Evolutionary conservation across 2,329 filamentous ascomycete species (phyloP).

Genomic region (Aspergillus sp.): DNA sequence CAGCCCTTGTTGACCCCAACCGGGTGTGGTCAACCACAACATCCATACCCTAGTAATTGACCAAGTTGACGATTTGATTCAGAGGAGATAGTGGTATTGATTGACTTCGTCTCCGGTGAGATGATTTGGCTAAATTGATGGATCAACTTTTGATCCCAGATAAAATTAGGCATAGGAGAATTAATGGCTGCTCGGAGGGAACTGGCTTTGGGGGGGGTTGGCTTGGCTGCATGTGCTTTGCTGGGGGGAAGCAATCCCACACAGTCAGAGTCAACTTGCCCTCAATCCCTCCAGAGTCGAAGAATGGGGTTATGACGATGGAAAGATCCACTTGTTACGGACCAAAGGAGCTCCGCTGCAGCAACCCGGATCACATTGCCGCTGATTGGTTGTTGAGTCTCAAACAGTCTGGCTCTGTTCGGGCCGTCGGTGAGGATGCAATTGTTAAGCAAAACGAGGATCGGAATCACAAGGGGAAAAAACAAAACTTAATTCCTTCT

Average conservation of each 20-base stretch:
- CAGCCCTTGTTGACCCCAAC: conserved; percentile 4
- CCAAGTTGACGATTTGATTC: too few species aligned
- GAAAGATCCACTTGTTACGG: background rate
- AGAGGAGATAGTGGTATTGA: too few species aligned
- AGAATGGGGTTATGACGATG: too few species aligned
- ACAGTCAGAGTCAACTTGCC: too few species aligned
- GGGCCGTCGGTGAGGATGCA: background rate
- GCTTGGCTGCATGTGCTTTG: too few species aligned
- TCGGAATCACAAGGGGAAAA: background rate
- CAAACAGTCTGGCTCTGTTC: background rate
- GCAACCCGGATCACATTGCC: background rate
- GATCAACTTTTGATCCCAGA: too few species aligned
- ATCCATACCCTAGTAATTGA: too few species aligned
- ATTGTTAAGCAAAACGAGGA: background rate
- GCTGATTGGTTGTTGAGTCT: background rate
- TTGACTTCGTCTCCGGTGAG: background rate
- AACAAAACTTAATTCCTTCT: background rate
- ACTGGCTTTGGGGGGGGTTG: too few species aligned
- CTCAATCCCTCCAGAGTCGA: too few species aligned
- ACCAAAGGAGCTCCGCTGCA: background rate
- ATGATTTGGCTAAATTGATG: background rate
- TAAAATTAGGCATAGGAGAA: too few species aligned
- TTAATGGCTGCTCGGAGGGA: too few species aligned
- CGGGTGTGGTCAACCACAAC: background rate
- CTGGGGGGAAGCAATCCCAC: too few species aligned